Percentiles rank a stretch among this genome's conserved stretches.
These are phyloP conservation scores for Picea engelmannii DNA, from an alignment of 83 land plant genomes.

Conservation along the genomic window DNA sequence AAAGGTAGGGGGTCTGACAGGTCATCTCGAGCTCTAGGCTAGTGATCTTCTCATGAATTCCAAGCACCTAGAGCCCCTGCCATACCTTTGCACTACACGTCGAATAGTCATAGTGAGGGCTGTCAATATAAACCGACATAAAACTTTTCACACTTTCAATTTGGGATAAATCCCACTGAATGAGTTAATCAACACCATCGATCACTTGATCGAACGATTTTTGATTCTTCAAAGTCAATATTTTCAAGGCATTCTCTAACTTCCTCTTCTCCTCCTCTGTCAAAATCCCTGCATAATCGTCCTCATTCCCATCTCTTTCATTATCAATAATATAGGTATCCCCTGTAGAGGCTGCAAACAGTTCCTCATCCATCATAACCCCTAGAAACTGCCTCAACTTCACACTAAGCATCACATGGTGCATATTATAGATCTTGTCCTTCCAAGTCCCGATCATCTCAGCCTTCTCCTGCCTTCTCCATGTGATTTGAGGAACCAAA, in stretches of 20 bases:
- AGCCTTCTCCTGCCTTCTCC: constrained; percentile 79
- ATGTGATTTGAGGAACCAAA: constrained; percentile 70
- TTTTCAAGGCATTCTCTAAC: constrained; percentile 58
- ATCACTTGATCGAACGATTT: no score
- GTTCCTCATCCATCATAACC: constrained; percentile 78
- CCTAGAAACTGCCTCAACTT: constrained; percentile 82
- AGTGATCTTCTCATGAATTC: no score
- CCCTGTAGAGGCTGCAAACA: constrained; percentile 36
- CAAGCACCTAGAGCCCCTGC: no score
- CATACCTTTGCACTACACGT: no score
- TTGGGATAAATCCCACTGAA: no score
- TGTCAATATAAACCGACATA: no score
- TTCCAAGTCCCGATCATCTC: constrained; percentile 85
- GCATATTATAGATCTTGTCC: constrained; percentile 85
- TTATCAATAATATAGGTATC: constrained; percentile 41
- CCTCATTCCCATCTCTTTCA: constrained; percentile 45
- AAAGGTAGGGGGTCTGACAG: no score
- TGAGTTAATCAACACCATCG: no score
- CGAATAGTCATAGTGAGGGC: no score
- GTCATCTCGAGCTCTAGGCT: no score
- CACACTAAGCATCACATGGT: constrained; percentile 79
- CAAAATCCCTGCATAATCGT: constrained; percentile 41
- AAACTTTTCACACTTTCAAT: no score
- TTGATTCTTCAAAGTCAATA: no score
- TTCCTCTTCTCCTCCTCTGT: constrained; percentile 77